Conservation (phyloP, 306 rosid genomes). For the Fragaria vesca region DNA sequence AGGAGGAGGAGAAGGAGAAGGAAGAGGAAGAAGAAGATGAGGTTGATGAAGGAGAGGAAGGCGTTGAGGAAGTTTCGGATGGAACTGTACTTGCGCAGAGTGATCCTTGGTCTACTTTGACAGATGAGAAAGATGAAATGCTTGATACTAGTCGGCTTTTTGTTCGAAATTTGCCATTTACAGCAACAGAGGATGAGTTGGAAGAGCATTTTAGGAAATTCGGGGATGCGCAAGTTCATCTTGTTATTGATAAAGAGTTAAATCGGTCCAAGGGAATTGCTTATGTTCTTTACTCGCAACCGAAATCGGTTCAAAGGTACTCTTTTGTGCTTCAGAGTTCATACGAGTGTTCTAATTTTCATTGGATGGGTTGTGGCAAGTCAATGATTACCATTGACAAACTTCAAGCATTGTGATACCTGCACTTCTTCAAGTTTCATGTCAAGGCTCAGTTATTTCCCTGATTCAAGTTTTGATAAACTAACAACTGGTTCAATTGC, state of each 20-base stretch:
- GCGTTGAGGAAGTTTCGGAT: slow-evolving; percentile 9
- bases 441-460: neutral
- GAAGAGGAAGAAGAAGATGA: slow-evolving; percentile 29
- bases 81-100: slow-evolving; percentile 26
- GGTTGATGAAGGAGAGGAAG: slow-evolving; percentile 26
- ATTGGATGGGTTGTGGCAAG: neutral
- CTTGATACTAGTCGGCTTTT: slow-evolving; percentile 67
- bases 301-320: slow-evolving; percentile 68
- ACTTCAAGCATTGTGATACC: neutral
- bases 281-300: slow-evolving; percentile 51
- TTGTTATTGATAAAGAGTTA: slow-evolving; percentile 79
- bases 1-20: slow-evolving; percentile 15
- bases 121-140: slow-evolving; percentile 45
- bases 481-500: neutral
- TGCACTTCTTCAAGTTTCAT: neutral
- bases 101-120: slow-evolving; percentile 29
- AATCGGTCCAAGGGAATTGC: slow-evolving; percentile 78
- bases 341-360: slow-evolving; percentile 12
- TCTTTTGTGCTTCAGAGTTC: slow-evolving; percentile 13
- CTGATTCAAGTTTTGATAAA: neutral
- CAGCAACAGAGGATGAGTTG: slow-evolving; percentile 81
- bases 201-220: slow-evolving; percentile 64
- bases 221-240: slow-evolving; percentile 71
- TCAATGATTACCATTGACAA: neutral
- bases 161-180: slow-evolving; percentile 84